These are phyloP conservation scores for Cytospora leucostoma DNA, from an alignment of 2,329 filamentous ascomycete genomes.

Conservation along the genomic window DNA sequence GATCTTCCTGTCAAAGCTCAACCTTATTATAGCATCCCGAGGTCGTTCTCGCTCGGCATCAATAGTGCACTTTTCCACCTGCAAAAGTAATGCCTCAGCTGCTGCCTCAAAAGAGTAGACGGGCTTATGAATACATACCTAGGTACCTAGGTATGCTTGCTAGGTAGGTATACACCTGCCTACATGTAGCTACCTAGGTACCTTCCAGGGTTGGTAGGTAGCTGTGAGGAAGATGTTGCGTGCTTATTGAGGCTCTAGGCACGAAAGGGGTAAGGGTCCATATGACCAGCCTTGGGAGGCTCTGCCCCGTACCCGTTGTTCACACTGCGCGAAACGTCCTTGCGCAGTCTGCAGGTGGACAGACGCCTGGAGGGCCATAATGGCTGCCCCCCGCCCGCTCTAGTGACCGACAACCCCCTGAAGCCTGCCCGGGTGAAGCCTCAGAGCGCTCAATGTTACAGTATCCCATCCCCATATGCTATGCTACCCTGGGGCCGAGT, in stretches of 20 bases:
- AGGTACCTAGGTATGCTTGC: background rate
- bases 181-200: too few relatives aligned
- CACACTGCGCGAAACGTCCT: background rate
- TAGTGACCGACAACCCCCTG: too few relatives aligned
- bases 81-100: background rate
- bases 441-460: too few relatives aligned
- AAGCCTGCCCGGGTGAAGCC: too few relatives aligned
- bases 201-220: too few relatives aligned
- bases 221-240: background rate
- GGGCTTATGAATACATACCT: background rate
- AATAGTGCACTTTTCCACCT: background rate
- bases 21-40: background rate
- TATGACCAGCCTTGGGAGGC: background rate
- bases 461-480: too few relatives aligned
- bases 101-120: background rate
- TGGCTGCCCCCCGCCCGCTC: too few relatives aligned
- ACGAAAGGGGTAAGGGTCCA: background rate
- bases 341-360: background rate
- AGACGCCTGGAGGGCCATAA: background rate
- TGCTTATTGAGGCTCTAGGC: background rate
- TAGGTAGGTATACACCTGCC: background rate
- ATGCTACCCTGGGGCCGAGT: too few relatives aligned
- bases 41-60: background rate
- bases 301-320: background rate
- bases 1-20: slow-evolving; percentile 5